Evolutionary conservation across 1,139 yeast genomes (phyloP).

Genomic region (Protomyces macrosporus): DNA sequence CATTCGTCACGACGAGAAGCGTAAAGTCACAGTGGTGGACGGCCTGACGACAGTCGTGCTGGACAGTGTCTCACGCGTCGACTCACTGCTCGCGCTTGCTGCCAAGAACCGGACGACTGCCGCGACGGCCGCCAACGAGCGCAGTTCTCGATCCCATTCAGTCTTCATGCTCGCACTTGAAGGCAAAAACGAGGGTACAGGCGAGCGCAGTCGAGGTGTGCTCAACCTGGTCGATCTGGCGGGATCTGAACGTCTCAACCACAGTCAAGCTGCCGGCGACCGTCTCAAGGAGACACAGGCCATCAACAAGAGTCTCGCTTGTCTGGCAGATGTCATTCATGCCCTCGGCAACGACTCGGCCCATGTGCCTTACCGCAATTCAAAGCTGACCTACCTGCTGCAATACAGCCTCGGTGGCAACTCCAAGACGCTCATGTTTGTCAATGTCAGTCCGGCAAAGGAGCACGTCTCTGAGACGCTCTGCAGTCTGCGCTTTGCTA

Average conservation of each 20-base stretch:
- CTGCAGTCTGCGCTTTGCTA: slow-evolving; percentile 82
- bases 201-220: slow-evolving; percentile 53
- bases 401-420: slow-evolving; percentile 81
- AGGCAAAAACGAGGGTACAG: slow-evolving; percentile 53
- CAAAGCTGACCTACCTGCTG: slow-evolving; percentile 67
- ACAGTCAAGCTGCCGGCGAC: slow-evolving; percentile 63
- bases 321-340: slow-evolving; percentile 83
- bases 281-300: slow-evolving; percentile 82
- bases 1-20: slow-evolving; percentile 62
- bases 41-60: slow-evolving; percentile 54
- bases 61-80: slow-evolving; percentile 49
- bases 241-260: slow-evolving; percentile 78
- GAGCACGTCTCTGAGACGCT: slow-evolving; percentile 68
- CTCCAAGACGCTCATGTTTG: slow-evolving; percentile 91
- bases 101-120: slow-evolving; percentile 68
- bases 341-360: slow-evolving; percentile 49
- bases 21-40: slow-evolving; percentile 53
- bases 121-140: slow-evolving; percentile 70
- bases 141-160: slow-evolving; percentile 69
- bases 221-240: slow-evolving; percentile 77
- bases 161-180: slow-evolving; percentile 61
- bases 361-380: slow-evolving; percentile 56
- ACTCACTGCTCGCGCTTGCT: slow-evolving; percentile 51
- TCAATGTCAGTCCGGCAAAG: slow-evolving; percentile 68
- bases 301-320: slow-evolving; percentile 81